phyloP scores from a whole-genome alignment of 345 rosid species.

The Salix udensis region DNA sequence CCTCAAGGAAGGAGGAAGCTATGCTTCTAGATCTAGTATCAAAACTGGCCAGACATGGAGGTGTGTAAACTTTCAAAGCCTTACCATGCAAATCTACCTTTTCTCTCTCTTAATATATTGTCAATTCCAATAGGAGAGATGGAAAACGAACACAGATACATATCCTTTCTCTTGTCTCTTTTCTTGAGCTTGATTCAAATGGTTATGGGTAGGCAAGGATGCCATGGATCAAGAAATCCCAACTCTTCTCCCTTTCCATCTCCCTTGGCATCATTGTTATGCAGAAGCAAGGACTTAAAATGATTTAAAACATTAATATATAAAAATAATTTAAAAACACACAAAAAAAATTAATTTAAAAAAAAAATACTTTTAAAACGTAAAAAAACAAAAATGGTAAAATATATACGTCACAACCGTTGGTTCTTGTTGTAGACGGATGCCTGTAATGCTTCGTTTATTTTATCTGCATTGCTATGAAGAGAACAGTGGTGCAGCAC shows the following conservation, averaged over 20 bases:
- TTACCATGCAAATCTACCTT: neutral
- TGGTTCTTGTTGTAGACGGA: neutral
- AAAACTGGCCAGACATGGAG: neutral
- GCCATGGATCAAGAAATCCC: neutral
- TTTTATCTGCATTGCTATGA: neutral
- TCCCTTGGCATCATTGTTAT: neutral
- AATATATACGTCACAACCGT: neutral
- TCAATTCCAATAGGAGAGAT: neutral
- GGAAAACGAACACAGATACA: neutral
- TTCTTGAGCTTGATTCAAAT: neutral
- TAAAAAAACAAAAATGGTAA: too few relatives aligned
- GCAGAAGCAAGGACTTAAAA: too few relatives aligned
- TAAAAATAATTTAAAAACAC: too few relatives aligned
- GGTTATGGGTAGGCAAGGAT: neutral
- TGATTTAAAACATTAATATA: too few relatives aligned
- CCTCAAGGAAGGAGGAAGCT: neutral
- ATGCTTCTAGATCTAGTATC: neutral
- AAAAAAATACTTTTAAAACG: too few relatives aligned
- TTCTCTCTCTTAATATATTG: neutral
- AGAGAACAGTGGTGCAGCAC: neutral
- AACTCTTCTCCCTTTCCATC: neutral
- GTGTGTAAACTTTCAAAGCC: neutral
- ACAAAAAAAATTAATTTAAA: too few relatives aligned
- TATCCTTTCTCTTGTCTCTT: neutral
- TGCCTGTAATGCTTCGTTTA: neutral